Evolutionary conservation across 2,329 filamentous ascomycete genomes (phyloP).

Genomic region (Biscogniauxia sp.): DNA sequence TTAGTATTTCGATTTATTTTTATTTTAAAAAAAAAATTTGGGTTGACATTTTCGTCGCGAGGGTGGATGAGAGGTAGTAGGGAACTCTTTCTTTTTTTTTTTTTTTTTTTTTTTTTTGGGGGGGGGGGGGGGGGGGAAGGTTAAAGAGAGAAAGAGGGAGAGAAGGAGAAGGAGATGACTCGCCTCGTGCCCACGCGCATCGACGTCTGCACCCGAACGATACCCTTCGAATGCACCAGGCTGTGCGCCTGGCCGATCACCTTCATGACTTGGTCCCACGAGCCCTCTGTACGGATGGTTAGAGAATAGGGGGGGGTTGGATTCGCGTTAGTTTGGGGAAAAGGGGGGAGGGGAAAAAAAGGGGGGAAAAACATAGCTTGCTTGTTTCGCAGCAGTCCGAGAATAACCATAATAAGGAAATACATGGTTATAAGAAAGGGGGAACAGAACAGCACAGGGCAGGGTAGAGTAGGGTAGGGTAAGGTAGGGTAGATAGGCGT

Average conservation of each 20-base stretch:
- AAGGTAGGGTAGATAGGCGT: not conserved
- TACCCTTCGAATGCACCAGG: slow-evolving; percentile 72
- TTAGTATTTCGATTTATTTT: not conserved
- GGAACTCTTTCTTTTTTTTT: too few relatives aligned
- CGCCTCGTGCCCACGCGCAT: slow-evolving; percentile 80
- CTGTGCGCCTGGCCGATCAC: slow-evolving; percentile 84
- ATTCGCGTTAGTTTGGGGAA: not conserved
- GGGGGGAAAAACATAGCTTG: too few relatives aligned
- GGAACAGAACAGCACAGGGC: too few relatives aligned
- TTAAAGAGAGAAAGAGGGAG: not conserved
- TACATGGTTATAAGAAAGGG: too few relatives aligned
- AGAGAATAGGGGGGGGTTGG: too few relatives aligned
- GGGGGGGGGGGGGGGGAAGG: too few relatives aligned
- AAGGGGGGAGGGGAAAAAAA: not conserved
- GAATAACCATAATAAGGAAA: too few relatives aligned
- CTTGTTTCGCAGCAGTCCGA: too few relatives aligned
- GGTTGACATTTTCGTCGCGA: not conserved
- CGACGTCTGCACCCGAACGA: slow-evolving; percentile 81
- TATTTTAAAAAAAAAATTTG: too few relatives aligned
- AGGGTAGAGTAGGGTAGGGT: too few relatives aligned
- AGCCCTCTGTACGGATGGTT: slow-evolving; percentile 85
- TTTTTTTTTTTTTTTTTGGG: too few relatives aligned
- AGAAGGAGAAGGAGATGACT: slow-evolving; percentile 26
- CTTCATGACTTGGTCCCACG: slow-evolving; percentile 84
- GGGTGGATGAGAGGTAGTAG: too few relatives aligned